phyloP scores from a whole-genome alignment of 78 protist species.

The Dictyostelium citrinum region DNA sequence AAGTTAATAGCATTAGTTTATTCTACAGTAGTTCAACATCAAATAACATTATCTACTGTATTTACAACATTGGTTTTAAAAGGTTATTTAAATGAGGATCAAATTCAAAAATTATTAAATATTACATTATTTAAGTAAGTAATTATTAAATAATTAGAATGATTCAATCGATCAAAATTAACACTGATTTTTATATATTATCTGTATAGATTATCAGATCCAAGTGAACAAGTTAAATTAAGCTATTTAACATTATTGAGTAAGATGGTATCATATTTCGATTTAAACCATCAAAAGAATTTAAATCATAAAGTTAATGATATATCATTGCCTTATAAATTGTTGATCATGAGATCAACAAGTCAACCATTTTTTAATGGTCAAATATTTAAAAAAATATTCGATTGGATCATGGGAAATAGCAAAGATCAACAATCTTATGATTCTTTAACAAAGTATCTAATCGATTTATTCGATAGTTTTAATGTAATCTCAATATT shows the following conservation, averaged over 20 bases:
- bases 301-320: conserved; percentile 25
- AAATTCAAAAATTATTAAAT: conserved; percentile 23
- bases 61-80: conserved; percentile 10
- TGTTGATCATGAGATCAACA: conserved; percentile 12
- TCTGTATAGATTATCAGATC: conserved; percentile 28
- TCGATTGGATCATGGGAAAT: conserved; percentile 22
- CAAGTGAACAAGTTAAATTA: neutral
- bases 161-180: no score
- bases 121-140: conserved; percentile 65
- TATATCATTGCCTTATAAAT: conserved; percentile 31
- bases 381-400: conserved; percentile 25
- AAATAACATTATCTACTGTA: conserved; percentile 4
- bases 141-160: no score
- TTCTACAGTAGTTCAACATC: neutral
- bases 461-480: conserved; percentile 14
- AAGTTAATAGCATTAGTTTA: conserved; percentile 17
- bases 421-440: neutral
- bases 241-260: conserved; percentile 15
- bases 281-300: conserved; percentile 43
- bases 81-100: neutral
- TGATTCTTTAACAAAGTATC: neutral
- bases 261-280: conserved; percentile 18
- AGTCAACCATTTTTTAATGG: neutral
- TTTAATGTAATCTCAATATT: neutral
- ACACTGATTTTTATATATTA: neutral